Base-by-base conservation (phyloP, 495 filamentous ascomycete species). In the Choiromyces venosus region DNA sequence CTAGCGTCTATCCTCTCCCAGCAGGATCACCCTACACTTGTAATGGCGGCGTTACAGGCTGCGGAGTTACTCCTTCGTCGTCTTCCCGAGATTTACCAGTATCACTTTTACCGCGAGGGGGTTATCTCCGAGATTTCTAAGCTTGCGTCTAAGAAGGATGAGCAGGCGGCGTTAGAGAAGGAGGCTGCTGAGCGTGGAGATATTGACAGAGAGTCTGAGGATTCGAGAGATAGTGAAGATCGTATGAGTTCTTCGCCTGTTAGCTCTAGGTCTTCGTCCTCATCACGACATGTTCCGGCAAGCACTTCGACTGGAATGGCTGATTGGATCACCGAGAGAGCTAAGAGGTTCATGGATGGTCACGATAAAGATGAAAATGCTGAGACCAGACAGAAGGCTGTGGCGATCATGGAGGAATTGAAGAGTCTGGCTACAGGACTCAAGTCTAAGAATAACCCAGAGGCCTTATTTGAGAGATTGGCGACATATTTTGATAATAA, bases 71-170 rank as follows among this genome's bases (percentile, higher is more conserved):
- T 99, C 3, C 86, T 97, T 78, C 89, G 90, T 74, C 90, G 96
- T 21, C 83, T 98, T 16, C 91, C 92, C 66, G 84, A 89, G 37
- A 91, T 98, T 42, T 99, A 99, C 81, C 91, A 92, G 52, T 93
- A 97, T 79, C 96, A 98, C 76, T 96, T 99, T 78, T 95, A 99
- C 80, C 91, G 96, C 7, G 96, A 99, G 83, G 96, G 96, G 52
- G 95, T 99, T 29, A 94, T 99, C 77, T 86, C 91, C 0, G 96
- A 98, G 82, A 94, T 98, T 68, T 82, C 87, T 56, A 96, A 95
- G 81, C 84, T 98, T 37, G 88, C 93, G 16, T 44, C 74, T 19
- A 82, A 80, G 69, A 76, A 73, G 35, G 70, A 74, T 33, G 74
- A 78, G 35, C 66, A 68, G 36, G 52, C 42, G 35, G 82, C 84